Evolutionary conservation across 1,284 basidiomycete genomes (phyloP).

Genomic region (Microstroma glucosiphilum): DNA sequence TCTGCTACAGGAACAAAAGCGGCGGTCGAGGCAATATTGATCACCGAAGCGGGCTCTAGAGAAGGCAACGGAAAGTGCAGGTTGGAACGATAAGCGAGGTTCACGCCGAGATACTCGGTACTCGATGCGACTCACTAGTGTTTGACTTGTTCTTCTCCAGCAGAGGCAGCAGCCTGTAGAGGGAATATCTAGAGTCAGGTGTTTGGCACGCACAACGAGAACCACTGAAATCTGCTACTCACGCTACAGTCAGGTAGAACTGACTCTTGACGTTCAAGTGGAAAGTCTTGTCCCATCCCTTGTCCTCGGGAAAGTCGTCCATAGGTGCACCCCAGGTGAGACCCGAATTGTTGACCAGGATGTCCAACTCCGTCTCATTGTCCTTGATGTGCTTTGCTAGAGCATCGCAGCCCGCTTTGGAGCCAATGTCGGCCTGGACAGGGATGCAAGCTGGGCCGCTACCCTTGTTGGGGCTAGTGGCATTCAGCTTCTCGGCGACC

Average conservation of each 20-base stretch:
- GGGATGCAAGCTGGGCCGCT: constrained; percentile 21
- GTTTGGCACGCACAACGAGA: background rate
- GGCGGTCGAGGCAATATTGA: constrained; percentile 69
- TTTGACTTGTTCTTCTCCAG: constrained; percentile 38
- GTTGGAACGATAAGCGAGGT: constrained; percentile 9
- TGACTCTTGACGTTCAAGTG: constrained; percentile 48
- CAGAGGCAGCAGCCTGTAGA: constrained; percentile 31
- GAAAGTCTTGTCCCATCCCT: constrained; percentile 65
- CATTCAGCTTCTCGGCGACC: constrained; percentile 38
- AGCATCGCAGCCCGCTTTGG: constrained; percentile 73
- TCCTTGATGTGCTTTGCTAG: constrained; percentile 64
- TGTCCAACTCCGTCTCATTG: constrained; percentile 62
- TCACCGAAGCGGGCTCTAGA: constrained; percentile 63
- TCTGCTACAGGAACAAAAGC: constrained; percentile 59
- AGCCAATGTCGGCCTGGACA: constrained; percentile 40
- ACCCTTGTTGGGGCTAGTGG: constrained; percentile 17
- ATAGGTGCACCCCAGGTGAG: constrained; percentile 72
- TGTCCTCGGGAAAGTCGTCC: constrained; percentile 61
- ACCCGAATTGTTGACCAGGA: constrained; percentile 45
- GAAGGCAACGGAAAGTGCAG: background rate
- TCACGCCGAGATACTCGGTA: too few species aligned
- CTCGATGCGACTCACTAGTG: constrained; percentile 19
- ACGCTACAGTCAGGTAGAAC: constrained; percentile 49
- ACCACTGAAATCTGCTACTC: constrained; percentile 1
- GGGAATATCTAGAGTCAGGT: background rate